Conservation (phyloP, 2,329 filamentous ascomycete species). For the Dothidotthia symphoricarpi region DNA sequence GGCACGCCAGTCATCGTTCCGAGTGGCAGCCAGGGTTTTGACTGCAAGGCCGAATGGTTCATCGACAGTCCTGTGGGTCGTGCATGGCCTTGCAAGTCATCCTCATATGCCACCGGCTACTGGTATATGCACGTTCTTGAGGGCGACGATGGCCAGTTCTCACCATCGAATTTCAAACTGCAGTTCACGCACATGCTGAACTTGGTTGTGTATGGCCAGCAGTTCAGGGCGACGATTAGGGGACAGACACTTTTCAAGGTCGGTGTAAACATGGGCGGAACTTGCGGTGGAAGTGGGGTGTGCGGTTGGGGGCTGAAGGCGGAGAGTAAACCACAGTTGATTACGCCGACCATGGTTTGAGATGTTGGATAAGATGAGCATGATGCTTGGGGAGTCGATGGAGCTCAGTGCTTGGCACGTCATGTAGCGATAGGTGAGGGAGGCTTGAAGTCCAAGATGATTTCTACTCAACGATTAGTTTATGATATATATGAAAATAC, state of each 20-base stretch:
- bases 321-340: slow-evolving; percentile 4
- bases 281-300: slow-evolving; percentile 21
- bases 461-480: too few species aligned
- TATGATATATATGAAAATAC: too few species aligned
- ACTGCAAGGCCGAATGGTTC: slow-evolving; percentile 29
- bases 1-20: slow-evolving; percentile 14
- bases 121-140: slow-evolving; percentile 24
- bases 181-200: slow-evolving; percentile 22
- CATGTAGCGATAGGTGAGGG: too few species aligned
- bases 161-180: slow-evolving; percentile 17
- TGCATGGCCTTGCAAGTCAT: slow-evolving; percentile 25
- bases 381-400: too few species aligned
- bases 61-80: slow-evolving; percentile 19
- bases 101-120: slow-evolving; percentile 14
- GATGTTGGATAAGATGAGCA: too few species aligned
- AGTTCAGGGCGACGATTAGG: slow-evolving; percentile 15
- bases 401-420: too few species aligned
- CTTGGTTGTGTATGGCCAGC: slow-evolving; percentile 11
- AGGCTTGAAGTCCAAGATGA: too few species aligned
- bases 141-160: slow-evolving; percentile 8
- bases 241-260: slow-evolving; percentile 17
- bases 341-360: slow-evolving; percentile 3
- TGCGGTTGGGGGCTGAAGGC: slow-evolving; percentile 16
- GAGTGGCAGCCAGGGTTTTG: slow-evolving; percentile 17
- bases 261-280: slow-evolving; percentile 13